Evolutionary conservation across 257 asterid species (phyloP).

Genomic region (Solanum sitiens): DNA sequence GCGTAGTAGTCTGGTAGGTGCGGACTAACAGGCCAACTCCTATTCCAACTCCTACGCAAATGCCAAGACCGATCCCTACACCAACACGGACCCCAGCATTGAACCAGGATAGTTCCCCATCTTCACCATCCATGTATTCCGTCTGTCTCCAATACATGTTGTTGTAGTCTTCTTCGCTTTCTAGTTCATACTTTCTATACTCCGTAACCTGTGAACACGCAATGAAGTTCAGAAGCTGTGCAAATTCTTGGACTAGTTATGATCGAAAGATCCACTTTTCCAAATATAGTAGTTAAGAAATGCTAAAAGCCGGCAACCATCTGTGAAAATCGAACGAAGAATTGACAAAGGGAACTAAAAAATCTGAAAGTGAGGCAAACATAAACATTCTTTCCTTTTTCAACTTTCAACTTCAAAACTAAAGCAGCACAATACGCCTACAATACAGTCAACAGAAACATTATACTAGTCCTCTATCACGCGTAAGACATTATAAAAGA

Average conservation of each 20-base stretch:
- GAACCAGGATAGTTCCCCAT: slow-evolving; percentile 26
- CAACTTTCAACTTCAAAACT: not conserved
- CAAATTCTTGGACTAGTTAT: not conserved
- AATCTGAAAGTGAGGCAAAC: not conserved
- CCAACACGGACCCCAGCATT: slow-evolving; percentile 26
- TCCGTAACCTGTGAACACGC: slow-evolving; percentile 18
- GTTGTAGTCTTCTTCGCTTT: slow-evolving; percentile 24
- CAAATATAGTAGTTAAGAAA: not conserved
- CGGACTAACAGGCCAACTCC: slow-evolving; percentile 26
- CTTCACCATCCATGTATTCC: slow-evolving; percentile 27
- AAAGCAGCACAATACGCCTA: not conserved
- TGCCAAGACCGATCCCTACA: slow-evolving; percentile 28
- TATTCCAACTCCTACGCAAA: slow-evolving; percentile 23
- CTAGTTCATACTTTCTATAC: slow-evolving; percentile 15
- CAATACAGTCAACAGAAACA: not conserved
- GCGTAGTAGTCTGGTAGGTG: slow-evolving; percentile 14
- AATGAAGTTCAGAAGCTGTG: not conserved
- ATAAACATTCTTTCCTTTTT: not conserved
- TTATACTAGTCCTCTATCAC: not conserved
- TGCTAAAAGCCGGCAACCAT: not conserved
- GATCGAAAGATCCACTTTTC: not conserved
- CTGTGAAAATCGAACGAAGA: not conserved
- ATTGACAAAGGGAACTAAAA: not conserved
- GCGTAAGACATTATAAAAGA: not conserved
- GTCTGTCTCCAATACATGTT: slow-evolving; percentile 24